These are phyloP conservation scores for Rhodotorula sp. DNA, from an alignment of 1,284 basidiomycete genomes.

Conservation along the genomic window DNA sequence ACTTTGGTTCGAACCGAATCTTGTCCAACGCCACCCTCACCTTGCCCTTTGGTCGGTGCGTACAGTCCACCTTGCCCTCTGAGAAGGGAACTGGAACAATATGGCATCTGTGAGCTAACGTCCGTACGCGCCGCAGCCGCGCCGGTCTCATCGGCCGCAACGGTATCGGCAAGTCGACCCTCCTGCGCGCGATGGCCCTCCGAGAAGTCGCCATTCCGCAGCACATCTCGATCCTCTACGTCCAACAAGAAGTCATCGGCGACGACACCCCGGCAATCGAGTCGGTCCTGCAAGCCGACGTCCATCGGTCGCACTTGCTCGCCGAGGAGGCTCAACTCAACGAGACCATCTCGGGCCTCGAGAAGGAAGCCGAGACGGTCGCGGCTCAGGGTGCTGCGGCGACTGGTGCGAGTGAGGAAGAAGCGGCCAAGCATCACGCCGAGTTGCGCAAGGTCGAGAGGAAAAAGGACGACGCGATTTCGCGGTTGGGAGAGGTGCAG, in stretches of 20 bases:
- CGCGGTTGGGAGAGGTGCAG: constrained; percentile 88
- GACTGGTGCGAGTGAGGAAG: constrained; percentile 46
- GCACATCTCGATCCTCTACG: constrained; percentile 94
- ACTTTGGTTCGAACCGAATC: constrained; percentile 61
- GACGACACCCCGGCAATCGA: constrained; percentile 91
- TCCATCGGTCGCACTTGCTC: constrained; percentile 87
- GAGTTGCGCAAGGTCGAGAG: constrained; percentile 72
- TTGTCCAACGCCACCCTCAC: constrained; percentile 74
- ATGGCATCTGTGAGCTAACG: not conserved
- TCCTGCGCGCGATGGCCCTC: constrained; percentile 93
- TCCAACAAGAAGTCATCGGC: constrained; percentile 94
- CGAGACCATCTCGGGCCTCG: constrained; percentile 63
- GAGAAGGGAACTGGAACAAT: not conserved
- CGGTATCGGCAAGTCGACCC: constrained; percentile 95
- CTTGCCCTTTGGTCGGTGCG: constrained; percentile 73
- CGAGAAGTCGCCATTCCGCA: constrained; percentile 89
- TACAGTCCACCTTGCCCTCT: constrained; percentile 51
- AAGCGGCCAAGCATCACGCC: constrained; percentile 55
- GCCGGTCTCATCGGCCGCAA: constrained; percentile 60
- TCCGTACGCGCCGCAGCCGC: constrained; percentile 34
- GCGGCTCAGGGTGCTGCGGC: constrained; percentile 51
- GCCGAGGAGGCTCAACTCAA: constrained; percentile 77
- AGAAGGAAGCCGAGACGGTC: constrained; percentile 36
- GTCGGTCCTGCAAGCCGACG: constrained; percentile 92
- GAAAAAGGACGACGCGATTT: constrained; percentile 75